Evolutionary conservation across 108 stramenopile species (phyloP), one percentile per base, ranked within the genome.

Genomic region (Thalassiosira profunda): DNA sequence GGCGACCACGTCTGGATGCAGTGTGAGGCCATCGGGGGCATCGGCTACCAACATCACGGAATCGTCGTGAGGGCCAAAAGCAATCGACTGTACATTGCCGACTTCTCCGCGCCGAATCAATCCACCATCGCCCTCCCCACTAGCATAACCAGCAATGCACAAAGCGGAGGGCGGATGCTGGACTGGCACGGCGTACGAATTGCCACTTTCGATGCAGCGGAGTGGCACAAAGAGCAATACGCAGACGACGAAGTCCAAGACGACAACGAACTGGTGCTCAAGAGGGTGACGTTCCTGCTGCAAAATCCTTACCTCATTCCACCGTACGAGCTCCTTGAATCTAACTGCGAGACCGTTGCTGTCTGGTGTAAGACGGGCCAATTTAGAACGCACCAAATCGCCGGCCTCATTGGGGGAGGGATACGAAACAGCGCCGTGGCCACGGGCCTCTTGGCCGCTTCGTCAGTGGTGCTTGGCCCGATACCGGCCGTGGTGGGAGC

Each of bases 1-100:
- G 83, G 83, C 24, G 83, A 84, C 67, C 83, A 84, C 53, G 79
- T 84, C 2, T 84, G 65, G 37, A 65, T 62, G 58, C 70, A 78
- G 68, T 80, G 78, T 37, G 78, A 47, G 28, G 35, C 58, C 14
- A 46, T 51, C 0, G 57, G 66, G 11, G 51, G 51, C 0, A 68
- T 73, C 25, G 57, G 35, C 2, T 83, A 70, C 26, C 79, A 80
- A 28, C 83, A 84, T 57, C 83, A 84, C 51, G 83, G 62, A 17
- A 84, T 84, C 41, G 79, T 84, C 26, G 28, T 84, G 12, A 42
- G 34, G 2, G 15, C 33, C 20, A 54, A 37, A 18, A 40, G 33
- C 25, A 61, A 45, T 8, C 1, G 6, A 47, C 38, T 78, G 24
- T 44, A 38, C 29, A 70, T 80, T 52, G 71, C 70, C 20, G 79